Base-by-base conservation (phyloP, 208 protist genomes). In the Jaenimonas drosophilae region DNA sequence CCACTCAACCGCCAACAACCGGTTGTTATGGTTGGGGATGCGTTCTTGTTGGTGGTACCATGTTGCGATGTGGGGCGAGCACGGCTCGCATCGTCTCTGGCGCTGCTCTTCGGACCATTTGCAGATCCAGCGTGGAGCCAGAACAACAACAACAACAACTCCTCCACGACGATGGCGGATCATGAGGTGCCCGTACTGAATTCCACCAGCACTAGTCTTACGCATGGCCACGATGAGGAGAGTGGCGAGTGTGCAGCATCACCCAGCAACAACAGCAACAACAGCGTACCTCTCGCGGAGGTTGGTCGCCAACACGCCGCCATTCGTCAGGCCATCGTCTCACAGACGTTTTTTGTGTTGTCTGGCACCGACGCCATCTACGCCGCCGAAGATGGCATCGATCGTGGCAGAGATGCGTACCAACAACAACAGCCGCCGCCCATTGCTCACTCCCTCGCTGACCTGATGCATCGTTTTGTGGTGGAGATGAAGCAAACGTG, bases 261-360 rank as follows among this genome's bases (percentile, higher is more conserved):
- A 24, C 37, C 16, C 16, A 34, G 9, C 30, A 7, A 14, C 30
- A 7, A 34, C 7, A 42, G 16, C 19, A 20, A 42, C 16, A 42
- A 21, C 37, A 42, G 37, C 19, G 37, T 11, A 7, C 30, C 37
- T 9, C 6, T 42, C 14, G 38, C 38, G 12, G 19, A 11, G 11
- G 7, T 21, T 24, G n/a, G n/a, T 14, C 1, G n/a, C 5, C 36
- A 26, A 7, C 2, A 28, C 3, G 40, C 16, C 2, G 33, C 23
- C 23, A 39, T 76, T 27, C 55, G 63, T 27, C 68, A 73, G 48
- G 29, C 60, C 16, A 55, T 76, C 23, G 49, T 62, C 1, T 42
- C 57, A 24, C 61, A 70, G 25, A 64, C 61, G 23, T 54, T 68
- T 40, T 76, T 64, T 61, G 44, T 76, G 16, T 14, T 82, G 16